Evolutionary conservation across 371 early-diverging fungal species (phyloP).

Genomic region (Syncephalastrum monosporum): DNA sequence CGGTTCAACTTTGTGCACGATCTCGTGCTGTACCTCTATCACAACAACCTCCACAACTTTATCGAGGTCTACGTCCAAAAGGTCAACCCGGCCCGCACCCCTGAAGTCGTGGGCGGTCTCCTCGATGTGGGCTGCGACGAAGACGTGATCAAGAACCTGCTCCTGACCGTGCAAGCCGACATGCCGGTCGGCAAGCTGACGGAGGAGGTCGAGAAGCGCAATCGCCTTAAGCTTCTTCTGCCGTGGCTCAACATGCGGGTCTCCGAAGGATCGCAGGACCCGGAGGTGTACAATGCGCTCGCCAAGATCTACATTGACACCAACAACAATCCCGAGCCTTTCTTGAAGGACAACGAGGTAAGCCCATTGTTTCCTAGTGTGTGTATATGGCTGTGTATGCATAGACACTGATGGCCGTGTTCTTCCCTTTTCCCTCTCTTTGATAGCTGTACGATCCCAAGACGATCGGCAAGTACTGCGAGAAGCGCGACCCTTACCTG

Average conservation of each 20-base stretch:
- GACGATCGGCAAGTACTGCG: constrained; percentile 95
- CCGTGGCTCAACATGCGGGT: constrained; percentile 91
- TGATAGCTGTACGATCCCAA: constrained; percentile 78
- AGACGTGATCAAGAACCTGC: constrained; percentile 84
- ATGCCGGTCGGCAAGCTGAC: constrained; percentile 89
- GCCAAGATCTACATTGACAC: constrained; percentile 99
- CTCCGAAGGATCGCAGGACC: constrained; percentile 83
- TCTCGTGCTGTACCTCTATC: constrained; percentile 92
- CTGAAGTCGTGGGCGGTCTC: constrained; percentile 94
- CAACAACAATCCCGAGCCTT: constrained; percentile 96
- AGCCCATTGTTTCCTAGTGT: not conserved
- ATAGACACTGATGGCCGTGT: not conserved
- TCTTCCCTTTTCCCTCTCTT: not conserved
- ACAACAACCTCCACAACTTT: constrained; percentile 89
- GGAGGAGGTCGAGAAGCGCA: constrained; percentile 91
- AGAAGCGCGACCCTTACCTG: constrained; percentile 95
- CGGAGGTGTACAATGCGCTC: constrained; percentile 92
- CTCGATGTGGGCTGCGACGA: constrained; percentile 98
- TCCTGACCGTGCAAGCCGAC: constrained; percentile 74
- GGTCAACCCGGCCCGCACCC: constrained; percentile 93
- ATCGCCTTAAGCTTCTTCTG: constrained; percentile 90
- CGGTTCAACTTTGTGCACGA: constrained; percentile 96
- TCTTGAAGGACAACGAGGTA: constrained; percentile 88
- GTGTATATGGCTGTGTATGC: not conserved
- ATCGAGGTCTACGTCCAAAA: constrained; percentile 98